Evolutionary conservation across 805 yeast species (phyloP), one percentile per base, ranked within the genome.

Genomic region (Soucietia sequanensis): DNA sequence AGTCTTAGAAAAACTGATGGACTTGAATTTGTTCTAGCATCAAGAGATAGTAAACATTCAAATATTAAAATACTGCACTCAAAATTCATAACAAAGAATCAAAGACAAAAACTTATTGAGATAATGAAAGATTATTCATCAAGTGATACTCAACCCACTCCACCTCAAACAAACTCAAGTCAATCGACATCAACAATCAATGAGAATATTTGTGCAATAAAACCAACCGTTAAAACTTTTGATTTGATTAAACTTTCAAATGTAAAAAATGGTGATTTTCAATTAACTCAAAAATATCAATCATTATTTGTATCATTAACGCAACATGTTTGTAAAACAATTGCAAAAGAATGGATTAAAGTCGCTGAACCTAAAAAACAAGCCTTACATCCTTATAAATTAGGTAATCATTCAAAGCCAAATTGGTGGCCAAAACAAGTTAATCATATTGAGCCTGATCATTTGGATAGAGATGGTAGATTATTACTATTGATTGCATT

Each of bases 381-480:
- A 55, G 66, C 81, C 1, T 57, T 60, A 16, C 72, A 60, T 44
- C 91, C 91, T 3, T 84, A 84, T 52, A 81, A 76, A 35, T 48
- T 52, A 7, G 78, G 77, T 2, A 71, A 72, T 10, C 31, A 17
- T 0, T 46, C 72, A 9, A 74, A 65, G 42, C 93, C 91, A 0
- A 47, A 50, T 4, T 83, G 90, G 90, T 84, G 93, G 93, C 90
- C 90, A 0, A 23, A 27, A 0, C 37, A 43, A 9, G 74, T 80
- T 1, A 61, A 75, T 23, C 91, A 84, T 56, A 67, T 64, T 28
- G 90, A 84, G 48, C 91, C 91, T 0, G 91, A 83, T 51, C 91
- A 84, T 57, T 59, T 84, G 38, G 69, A 65, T 38, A 83, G 80
- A 50, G 60, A 58, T 1, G 82, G 79, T 46, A 60, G 93, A 35